Evolutionary conservation across 345 rosid genomes (phyloP).

Genomic region (Linum lewisii): DNA sequence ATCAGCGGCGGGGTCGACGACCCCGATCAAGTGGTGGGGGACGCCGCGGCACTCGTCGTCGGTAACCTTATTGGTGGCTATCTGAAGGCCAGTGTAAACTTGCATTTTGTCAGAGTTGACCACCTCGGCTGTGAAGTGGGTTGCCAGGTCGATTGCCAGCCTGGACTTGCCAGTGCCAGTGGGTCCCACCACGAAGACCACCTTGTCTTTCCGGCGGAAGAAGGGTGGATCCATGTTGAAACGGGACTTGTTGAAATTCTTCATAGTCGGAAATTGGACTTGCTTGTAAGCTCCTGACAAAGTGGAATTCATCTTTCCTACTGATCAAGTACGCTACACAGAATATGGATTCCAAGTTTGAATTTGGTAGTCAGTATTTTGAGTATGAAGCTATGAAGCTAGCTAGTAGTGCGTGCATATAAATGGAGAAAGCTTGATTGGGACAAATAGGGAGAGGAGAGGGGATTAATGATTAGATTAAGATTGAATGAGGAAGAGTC

Average conservation of each 20-base stretch:
- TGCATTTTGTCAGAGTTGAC: conserved; percentile 86
- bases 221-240: conserved; percentile 27
- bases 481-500: background rate
- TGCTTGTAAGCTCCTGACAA: conserved; percentile 43
- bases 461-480: conserved; percentile 1
- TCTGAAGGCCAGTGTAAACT: conserved; percentile 60
- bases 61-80: conserved; percentile 72
- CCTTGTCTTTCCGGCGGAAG: conserved; percentile 61
- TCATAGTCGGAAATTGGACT: conserved; percentile 34
- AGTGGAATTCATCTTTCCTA: conserved; percentile 21
- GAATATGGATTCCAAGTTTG: too few relatives aligned
- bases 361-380: too few relatives aligned
- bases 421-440: background rate
- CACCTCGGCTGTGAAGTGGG: conserved; percentile 62
- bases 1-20: conserved; percentile 36
- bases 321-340: background rate
- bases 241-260: conserved; percentile 32
- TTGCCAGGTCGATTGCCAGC: conserved; percentile 74
- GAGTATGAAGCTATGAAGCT: too few relatives aligned
- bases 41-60: conserved; percentile 60
- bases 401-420: too few relatives aligned
- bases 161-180: conserved; percentile 86
- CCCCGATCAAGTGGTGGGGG: conserved; percentile 70
- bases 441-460: background rate
- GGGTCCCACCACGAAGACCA: conserved; percentile 72